A percentile compares a stretch with the other conserved stretches of the same genome.
These are phyloP conservation scores for Clathrospora elynae DNA, from an alignment of 2,329 filamentous ascomycete species.

Conservation along the genomic window DNA sequence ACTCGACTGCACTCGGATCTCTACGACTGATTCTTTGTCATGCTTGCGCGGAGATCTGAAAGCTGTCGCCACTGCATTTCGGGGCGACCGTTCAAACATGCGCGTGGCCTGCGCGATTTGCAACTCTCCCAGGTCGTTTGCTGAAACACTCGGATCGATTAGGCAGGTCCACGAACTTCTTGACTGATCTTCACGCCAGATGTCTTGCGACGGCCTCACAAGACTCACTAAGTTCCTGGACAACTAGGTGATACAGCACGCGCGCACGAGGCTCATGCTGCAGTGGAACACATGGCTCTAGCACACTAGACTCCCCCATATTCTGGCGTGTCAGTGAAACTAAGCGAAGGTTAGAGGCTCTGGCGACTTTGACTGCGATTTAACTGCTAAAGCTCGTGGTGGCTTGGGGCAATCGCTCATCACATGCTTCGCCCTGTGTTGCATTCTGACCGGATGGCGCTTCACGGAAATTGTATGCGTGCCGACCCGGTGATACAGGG, in stretches of 20 bases:
- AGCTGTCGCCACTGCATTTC: slow-evolving; percentile 6
- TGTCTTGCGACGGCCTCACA: slow-evolving; percentile 32
- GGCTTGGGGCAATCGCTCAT: slow-evolving; percentile 18
- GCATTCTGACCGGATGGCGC: slow-evolving; percentile 24
- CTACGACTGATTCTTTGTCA: neutral
- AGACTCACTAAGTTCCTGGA: slow-evolving; percentile 21
- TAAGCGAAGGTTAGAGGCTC: slow-evolving; percentile 8
- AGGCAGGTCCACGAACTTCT: slow-evolving; percentile 19
- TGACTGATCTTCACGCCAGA: slow-evolving; percentile 5
- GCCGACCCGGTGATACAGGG: slow-evolving; percentile 40
- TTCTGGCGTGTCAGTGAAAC: slow-evolving; percentile 7
- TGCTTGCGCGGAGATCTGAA: slow-evolving; percentile 10
- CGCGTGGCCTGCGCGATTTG: slow-evolving; percentile 5
- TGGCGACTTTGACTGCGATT: slow-evolving; percentile 1
- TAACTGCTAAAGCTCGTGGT: slow-evolving; percentile 9
- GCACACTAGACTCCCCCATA: slow-evolving; percentile 15
- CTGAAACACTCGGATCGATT: slow-evolving; percentile 11
- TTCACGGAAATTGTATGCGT: slow-evolving; percentile 27
- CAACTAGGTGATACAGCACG: too few relatives aligned
- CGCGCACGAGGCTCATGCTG: slow-evolving; percentile 25
- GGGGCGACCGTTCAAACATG: slow-evolving; percentile 1
- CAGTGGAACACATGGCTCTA: slow-evolving; percentile 23
- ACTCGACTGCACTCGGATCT: slow-evolving; percentile 16
- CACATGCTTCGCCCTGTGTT: slow-evolving; percentile 34
- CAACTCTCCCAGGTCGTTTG: slow-evolving; percentile 5